These are phyloP conservation scores for Ceratobasidium sp. DNA, from an alignment of 1,284 basidiomycete species.

Conservation along the genomic window DNA sequence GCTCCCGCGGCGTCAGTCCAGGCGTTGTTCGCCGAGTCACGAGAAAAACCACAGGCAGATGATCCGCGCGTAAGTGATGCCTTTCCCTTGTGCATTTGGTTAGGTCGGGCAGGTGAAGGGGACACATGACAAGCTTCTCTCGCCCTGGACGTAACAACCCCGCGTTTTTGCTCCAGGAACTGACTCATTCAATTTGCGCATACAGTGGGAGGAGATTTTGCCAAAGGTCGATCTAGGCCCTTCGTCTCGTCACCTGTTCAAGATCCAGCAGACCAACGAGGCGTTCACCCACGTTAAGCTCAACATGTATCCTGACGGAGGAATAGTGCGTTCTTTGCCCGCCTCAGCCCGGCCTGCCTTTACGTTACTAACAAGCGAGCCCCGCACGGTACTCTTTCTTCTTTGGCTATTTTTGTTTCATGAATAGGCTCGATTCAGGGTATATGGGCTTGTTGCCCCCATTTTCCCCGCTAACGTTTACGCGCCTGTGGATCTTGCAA, in stretches of 20 bases:
- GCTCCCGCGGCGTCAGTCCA: slow-evolving; percentile 83
- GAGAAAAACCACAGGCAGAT: slow-evolving; percentile 49
- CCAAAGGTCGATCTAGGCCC: slow-evolving; percentile 82
- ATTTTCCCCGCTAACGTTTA: slow-evolving; percentile 62
- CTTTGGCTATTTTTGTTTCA: slow-evolving; percentile 21
- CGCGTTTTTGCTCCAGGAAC: neutral
- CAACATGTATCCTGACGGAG: slow-evolving; percentile 96
- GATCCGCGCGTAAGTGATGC: slow-evolving; percentile 55
- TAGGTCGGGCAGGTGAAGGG: slow-evolving; percentile 57
- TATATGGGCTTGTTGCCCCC: slow-evolving; percentile 81
- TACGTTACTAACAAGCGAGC: slow-evolving; percentile 11
- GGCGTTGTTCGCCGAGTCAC: slow-evolving; percentile 61
- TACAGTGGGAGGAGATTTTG: slow-evolving; percentile 84
- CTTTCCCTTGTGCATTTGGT: slow-evolving; percentile 53
- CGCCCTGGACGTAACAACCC: neutral
- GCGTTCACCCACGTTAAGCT: slow-evolving; percentile 87
- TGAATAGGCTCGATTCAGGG: slow-evolving; percentile 82
- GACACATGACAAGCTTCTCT: slow-evolving; percentile 4
- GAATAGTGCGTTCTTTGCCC: slow-evolving; percentile 71
- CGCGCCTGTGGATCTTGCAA: slow-evolving; percentile 81
- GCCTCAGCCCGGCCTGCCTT: slow-evolving; percentile 15
- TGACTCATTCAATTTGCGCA: slow-evolving; percentile 14
- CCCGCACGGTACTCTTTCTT: neutral
- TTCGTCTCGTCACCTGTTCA: slow-evolving; percentile 86
- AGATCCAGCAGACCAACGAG: slow-evolving; percentile 64